Evolutionary conservation across 805 yeast species (phyloP), one percentile per base, ranked within the genome.

Genomic region (Helenozyma baotianmanensis): DNA sequence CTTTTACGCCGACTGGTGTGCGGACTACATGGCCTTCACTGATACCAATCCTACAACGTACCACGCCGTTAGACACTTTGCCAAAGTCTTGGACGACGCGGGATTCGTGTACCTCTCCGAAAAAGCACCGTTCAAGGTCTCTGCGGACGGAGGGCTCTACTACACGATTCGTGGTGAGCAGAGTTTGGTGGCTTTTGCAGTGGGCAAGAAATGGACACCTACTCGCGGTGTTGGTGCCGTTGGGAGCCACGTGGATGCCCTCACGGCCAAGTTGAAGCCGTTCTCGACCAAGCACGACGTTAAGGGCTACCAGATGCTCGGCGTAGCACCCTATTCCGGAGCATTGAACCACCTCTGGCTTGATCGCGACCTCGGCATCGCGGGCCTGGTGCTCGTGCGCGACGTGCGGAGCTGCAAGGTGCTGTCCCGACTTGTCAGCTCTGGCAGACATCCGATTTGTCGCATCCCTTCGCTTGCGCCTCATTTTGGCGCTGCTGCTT

Each of bases 281-380:
- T 38, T 35, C 9, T 50, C 60, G 8, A 34, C 38, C 10, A 52
- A 55, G 21, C 21, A 14, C 4, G 14, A 32, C 2, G 51, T 48
- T 4, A 52, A 52, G 23, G 68, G 68, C 4, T 66, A 62, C 40
- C 58, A 60, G 13, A 33, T 55, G 14, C 47, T 66, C 21, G 69
- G 69, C 1, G 69, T 64, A 10, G 68, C 69, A 7, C 59, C 62
- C 6, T 66, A 66, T 36, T 60, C 68, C 2, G 68, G 70, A 2
- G 44, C 58, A 2, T 46, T 62, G 21, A 53, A 49, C 23, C 47
- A 51, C 21, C 32, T 57, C 4, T 64, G 71, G 70, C 50, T 61
- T 37, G 66, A 63, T 39, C 45, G 72, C 33, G 72, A 66, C 38
- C 56, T 66, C 40, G 70, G 69, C 3, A 41, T 66, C 23, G 70